Conservation (phyloP, 805 yeast genomes). For the Isabelozyma gotoi region DNA sequence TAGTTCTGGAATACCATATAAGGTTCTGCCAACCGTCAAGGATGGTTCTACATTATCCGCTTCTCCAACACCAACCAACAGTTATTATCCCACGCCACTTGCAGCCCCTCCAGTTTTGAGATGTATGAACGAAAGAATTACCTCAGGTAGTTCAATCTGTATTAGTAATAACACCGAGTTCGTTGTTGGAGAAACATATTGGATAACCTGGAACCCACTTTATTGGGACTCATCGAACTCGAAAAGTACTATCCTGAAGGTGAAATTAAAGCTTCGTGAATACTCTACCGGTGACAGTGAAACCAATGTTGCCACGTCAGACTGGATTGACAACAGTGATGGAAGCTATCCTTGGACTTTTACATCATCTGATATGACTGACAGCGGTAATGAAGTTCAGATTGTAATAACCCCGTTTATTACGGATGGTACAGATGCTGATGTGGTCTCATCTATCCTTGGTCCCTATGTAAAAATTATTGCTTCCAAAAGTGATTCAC, state of each 20-base stretch:
- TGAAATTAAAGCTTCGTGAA: slow-evolving; percentile 37
- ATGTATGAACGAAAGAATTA: slow-evolving; percentile 42
- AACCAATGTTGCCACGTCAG: slow-evolving; percentile 15
- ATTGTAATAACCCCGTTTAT: too few species aligned
- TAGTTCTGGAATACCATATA: not conserved
- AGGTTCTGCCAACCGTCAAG: slow-evolving; percentile 22
- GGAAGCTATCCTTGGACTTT: too few species aligned
- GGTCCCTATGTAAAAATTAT: slow-evolving; percentile 37
- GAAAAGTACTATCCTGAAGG: slow-evolving; percentile 28
- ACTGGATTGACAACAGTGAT: too few species aligned
- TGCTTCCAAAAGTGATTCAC: slow-evolving; percentile 25
- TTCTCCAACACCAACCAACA: slow-evolving; percentile 38
- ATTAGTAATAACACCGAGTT: slow-evolving; percentile 43
- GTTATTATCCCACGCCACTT: slow-evolving; percentile 29
- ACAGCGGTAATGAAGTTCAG: slow-evolving; percentile 38
- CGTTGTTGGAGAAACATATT: slow-evolving; percentile 47
- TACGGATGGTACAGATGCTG: too few species aligned
- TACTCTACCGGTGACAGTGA: slow-evolving; percentile 28
- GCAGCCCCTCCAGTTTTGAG: slow-evolving; percentile 46
- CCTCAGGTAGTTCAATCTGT: slow-evolving; percentile 42
- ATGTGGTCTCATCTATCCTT: too few species aligned
- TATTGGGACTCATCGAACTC: slow-evolving; percentile 26
- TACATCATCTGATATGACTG: slow-evolving; percentile 2
- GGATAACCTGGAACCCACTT: slow-evolving; percentile 50
- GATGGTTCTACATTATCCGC: slow-evolving; percentile 19